Base-by-base conservation (phyloP, 2,329 filamentous ascomycete genomes). In the Pleurostoma richardsiae region DNA sequence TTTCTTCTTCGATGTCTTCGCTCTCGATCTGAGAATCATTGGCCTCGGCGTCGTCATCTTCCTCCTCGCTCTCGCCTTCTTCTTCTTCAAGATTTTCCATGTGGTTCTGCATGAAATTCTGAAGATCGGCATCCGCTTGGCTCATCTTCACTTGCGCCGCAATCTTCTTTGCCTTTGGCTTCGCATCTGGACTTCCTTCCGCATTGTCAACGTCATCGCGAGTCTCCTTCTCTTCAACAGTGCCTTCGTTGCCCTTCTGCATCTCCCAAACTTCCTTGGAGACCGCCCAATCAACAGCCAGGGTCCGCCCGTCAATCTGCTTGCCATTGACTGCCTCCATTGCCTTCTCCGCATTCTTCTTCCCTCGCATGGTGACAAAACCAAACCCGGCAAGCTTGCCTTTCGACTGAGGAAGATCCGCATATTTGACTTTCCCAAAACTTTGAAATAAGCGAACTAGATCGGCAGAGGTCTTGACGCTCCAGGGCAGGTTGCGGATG, bases 221-320 rank as follows among this genome's bases (percentile, higher is more conserved):
- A 19, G 19, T 19, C 4, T 58, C 55, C 42, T 70, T 65, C 5
- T 63, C 64, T 36, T 64, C 67, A 19, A 65, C 64, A 10, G 65
- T 65, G 10, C 67, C 63, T 3, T 67, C 65, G 28, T 59, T 57
- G 41, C 71, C 63, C 45, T 82, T 76, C 52, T 83, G 73, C 51
- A 82, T 76, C 52, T 91, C 80, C 90, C 90, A 99, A 5, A 85
- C 83, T 39, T 85, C 78, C 70, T 95, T 96, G 50, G 96, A 90
- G 4, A 97, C 90, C 30, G 95, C 92, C 89, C 90, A 99, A 69
- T 99, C 94, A 5, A 99, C 94, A 29, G 92, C 94, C 50, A 99
- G 68, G 6, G 85, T 86, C 58, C 94, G 80, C 3, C 91, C 94
- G 63, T 96, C 91, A 26, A 99, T 77, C 51, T 87, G 82, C 63